A percentile compares a stretch with the other conserved stretches of the same genome.
These are phyloP conservation scores for Lactarius pseudohatsudake DNA, from an alignment of 768 basidiomycete species.

Conservation along the genomic window DNA sequence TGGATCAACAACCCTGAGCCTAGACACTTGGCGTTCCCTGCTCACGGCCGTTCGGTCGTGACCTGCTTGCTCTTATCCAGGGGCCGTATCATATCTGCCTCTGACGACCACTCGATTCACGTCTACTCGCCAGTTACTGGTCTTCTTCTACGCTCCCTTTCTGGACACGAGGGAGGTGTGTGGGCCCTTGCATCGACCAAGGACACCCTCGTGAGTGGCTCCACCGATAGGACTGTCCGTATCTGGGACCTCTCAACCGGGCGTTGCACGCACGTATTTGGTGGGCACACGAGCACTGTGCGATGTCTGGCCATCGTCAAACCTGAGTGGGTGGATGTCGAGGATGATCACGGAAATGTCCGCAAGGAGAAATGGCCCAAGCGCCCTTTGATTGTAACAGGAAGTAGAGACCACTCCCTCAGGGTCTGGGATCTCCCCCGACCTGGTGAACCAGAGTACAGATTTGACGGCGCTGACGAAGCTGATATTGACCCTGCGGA, in stretches of 20 bases:
- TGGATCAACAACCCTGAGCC: constrained; percentile 77
- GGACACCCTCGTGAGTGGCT: constrained; percentile 86
- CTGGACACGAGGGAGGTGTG: constrained; percentile 94
- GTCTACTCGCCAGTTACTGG: constrained; percentile 90
- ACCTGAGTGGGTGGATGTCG: constrained; percentile 81
- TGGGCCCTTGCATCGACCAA: constrained; percentile 94
- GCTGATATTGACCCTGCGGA: constrained; percentile 58
- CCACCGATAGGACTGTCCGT: constrained; percentile 89
- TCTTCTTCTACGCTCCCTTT: constrained; percentile 65
- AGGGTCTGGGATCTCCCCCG: constrained; percentile 67
- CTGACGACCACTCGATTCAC: constrained; percentile 96
- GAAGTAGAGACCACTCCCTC: constrained; percentile 65
- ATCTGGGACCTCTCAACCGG: constrained; percentile 86
- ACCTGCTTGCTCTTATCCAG: constrained; percentile 95
- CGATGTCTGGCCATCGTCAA: constrained; percentile 95
- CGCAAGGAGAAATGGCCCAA: constrained; percentile 73
- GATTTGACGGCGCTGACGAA: constrained; percentile 61
- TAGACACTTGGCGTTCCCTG: constrained; percentile 79
- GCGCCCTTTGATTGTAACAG: constrained; percentile 69
- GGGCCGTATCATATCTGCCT: constrained; percentile 94
- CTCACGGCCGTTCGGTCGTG: constrained; percentile 88
- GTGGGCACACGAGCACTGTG: constrained; percentile 95
- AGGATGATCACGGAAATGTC: constrained; percentile 59
- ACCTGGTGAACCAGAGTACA: constrained; percentile 75
- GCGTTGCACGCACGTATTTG: constrained; percentile 87